Evolutionary conservation across 768 basidiomycete species (phyloP).

Genomic region (Boletales sp.): DNA sequence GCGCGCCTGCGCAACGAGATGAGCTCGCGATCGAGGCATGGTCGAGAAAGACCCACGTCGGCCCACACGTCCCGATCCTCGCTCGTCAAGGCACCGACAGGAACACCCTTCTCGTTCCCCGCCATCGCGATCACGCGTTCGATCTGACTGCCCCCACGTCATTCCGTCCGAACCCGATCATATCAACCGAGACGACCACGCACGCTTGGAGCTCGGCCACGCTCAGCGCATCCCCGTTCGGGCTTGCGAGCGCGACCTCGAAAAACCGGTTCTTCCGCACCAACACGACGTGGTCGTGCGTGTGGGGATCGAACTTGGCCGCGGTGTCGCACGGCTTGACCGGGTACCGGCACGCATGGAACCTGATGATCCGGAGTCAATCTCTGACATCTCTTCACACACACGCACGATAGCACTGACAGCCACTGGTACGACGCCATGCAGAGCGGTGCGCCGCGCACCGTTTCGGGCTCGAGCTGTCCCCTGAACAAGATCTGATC

Average conservation of each 20-base stretch:
- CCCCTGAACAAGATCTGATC: slow-evolving; percentile 39
- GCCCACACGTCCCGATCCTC: slow-evolving; percentile 93
- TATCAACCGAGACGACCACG: slow-evolving; percentile 21
- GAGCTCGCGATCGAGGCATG: too few species aligned
- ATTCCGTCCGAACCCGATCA: too few species aligned
- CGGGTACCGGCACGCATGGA: slow-evolving; percentile 92
- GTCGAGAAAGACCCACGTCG: slow-evolving; percentile 56
- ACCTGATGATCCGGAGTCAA: slow-evolving; percentile 39
- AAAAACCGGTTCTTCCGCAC: slow-evolving; percentile 91
- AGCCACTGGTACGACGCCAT: slow-evolving; percentile 97
- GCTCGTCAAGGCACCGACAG: slow-evolving; percentile 80
- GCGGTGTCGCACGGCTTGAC: slow-evolving; percentile 80
- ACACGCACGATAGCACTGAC: slow-evolving; percentile 33
- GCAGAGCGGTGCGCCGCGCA: slow-evolving; percentile 71
- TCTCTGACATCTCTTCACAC: too few species aligned
- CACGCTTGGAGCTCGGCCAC: slow-evolving; percentile 79
- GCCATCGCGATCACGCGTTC: slow-evolving; percentile 63
- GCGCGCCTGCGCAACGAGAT: slow-evolving; percentile 39
- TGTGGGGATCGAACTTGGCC: slow-evolving; percentile 66
- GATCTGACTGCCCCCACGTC: slow-evolving; percentile 49
- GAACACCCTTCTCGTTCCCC: slow-evolving; percentile 41
- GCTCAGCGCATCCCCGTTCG: slow-evolving; percentile 65
- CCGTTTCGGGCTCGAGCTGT: slow-evolving; percentile 84
- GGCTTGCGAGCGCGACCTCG: slow-evolving; percentile 66
- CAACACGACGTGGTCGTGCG: slow-evolving; percentile 86